Conservation (phyloP, 2,329 filamentous ascomycete genomes). For the Stemphylium lycopersici region DNA sequence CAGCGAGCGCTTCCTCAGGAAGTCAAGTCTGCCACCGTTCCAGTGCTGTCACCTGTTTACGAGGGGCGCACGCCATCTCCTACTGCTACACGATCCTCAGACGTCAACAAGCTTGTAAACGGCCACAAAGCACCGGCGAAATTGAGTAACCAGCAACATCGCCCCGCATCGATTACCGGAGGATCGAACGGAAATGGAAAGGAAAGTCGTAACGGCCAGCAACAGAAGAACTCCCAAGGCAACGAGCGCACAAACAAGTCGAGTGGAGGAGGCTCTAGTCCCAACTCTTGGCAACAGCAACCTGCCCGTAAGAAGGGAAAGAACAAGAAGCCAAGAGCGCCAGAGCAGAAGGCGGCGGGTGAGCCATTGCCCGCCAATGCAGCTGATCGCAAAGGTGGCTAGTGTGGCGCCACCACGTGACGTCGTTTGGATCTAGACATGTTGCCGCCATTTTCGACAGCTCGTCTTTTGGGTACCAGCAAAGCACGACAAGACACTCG, state of each 20-base stretch:
- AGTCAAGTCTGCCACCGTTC: slow-evolving; percentile 49
- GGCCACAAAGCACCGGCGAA: slow-evolving; percentile 38
- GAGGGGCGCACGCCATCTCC: slow-evolving; percentile 76
- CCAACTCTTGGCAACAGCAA: slow-evolving; percentile 28
- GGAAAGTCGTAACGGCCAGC: slow-evolving; percentile 33
- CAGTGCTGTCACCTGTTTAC: slow-evolving; percentile 72
- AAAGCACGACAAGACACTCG: neutral
- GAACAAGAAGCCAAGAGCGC: slow-evolving; percentile 34
- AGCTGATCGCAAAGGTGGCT: slow-evolving; percentile 56
- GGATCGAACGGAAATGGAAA: slow-evolving; percentile 26
- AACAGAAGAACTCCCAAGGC: slow-evolving; percentile 25
- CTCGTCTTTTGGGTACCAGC: slow-evolving; percentile 1
- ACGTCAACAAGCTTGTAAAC: slow-evolving; percentile 37
- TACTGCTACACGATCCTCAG: slow-evolving; percentile 57
- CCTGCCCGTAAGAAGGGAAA: slow-evolving; percentile 32
- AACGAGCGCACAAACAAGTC: slow-evolving; percentile 36
- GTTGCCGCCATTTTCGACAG: neutral
- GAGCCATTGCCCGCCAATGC: slow-evolving; percentile 53
- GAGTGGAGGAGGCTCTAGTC: slow-evolving; percentile 16
- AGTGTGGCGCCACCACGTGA: slow-evolving; percentile 4
- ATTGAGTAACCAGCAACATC: slow-evolving; percentile 34
- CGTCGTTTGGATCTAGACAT: neutral
- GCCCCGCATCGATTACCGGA: slow-evolving; percentile 36
- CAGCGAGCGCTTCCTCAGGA: slow-evolving; percentile 47
- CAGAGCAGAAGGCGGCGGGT: slow-evolving; percentile 42